Evolutionary conservation across 2,329 filamentous ascomycete genomes (phyloP).

Genomic region (Pseudogymnoascus sp.): DNA sequence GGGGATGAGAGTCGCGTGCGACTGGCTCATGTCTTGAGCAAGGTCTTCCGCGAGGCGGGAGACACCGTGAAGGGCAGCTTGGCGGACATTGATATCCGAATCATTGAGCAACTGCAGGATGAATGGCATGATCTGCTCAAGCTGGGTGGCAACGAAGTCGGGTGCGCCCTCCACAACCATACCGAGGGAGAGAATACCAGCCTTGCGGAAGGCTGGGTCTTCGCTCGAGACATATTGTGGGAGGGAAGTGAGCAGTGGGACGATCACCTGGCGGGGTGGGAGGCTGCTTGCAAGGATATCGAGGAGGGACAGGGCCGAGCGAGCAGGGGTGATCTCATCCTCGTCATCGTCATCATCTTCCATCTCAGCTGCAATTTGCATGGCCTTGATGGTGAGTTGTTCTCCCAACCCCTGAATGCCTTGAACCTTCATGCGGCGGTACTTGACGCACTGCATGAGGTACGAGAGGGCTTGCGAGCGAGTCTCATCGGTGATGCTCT

Average conservation of each 20-base stretch:
- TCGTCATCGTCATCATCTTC: slow-evolving; percentile 69
- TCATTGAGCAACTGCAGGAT: slow-evolving; percentile 80
- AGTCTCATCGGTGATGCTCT: slow-evolving; percentile 70
- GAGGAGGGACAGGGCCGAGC: slow-evolving; percentile 77
- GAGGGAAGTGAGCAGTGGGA: slow-evolving; percentile 81
- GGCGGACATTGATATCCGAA: slow-evolving; percentile 72
- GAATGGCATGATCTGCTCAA: slow-evolving; percentile 75
- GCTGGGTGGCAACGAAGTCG: slow-evolving; percentile 92
- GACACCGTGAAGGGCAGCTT: slow-evolving; percentile 78
- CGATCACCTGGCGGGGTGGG: slow-evolving; percentile 87
- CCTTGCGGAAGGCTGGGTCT: slow-evolving; percentile 74
- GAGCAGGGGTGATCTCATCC: slow-evolving; percentile 76
- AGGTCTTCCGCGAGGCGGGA: slow-evolving; percentile 90
- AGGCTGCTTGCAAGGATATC: slow-evolving; percentile 83
- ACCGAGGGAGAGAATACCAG: slow-evolving; percentile 83
- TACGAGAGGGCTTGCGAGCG: slow-evolving; percentile 87
- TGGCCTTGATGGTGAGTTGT: slow-evolving; percentile 75
- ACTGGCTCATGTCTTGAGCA: slow-evolving; percentile 76
- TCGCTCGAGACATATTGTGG: slow-evolving; percentile 68
- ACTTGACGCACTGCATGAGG: slow-evolving; percentile 84
- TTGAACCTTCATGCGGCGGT: slow-evolving; percentile 93
- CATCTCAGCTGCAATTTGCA: slow-evolving; percentile 85
- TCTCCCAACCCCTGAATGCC: slow-evolving; percentile 75
- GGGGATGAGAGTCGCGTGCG: slow-evolving; percentile 78
- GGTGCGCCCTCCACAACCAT: slow-evolving; percentile 95